phyloP scores from a whole-genome alignment of 2,329 filamentous ascomycete species.

The Cyclaneusma minus region DNA sequence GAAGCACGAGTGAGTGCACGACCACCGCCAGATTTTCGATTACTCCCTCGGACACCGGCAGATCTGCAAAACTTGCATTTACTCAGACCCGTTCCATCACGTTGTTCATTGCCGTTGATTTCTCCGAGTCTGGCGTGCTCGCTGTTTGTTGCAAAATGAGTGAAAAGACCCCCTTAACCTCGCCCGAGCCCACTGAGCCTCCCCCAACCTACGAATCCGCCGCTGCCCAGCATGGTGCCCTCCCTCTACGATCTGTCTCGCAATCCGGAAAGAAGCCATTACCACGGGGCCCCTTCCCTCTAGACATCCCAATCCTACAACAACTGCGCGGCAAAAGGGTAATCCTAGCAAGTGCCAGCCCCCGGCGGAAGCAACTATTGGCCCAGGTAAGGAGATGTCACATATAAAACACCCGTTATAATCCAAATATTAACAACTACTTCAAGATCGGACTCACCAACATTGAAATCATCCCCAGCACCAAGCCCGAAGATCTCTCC shows the following conservation, averaged over 20 bases:
- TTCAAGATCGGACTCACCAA: slow-evolving; percentile 61
- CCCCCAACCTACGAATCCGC: slow-evolving; percentile 14
- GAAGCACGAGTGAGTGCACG: too few relatives aligned
- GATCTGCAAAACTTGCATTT: too few relatives aligned
- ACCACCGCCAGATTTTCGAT: too few relatives aligned
- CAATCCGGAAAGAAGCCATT: slow-evolving; percentile 4
- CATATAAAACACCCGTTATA: slow-evolving; percentile 1
- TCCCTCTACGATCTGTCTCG: slow-evolving; percentile 5
- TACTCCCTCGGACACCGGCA: too few relatives aligned
- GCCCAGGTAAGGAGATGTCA: slow-evolving; percentile 35
- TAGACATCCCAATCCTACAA: slow-evolving; percentile 67
- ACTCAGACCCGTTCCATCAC: too few relatives aligned
- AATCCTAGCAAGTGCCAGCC: slow-evolving; percentile 82
- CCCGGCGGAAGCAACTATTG: slow-evolving; percentile 68
- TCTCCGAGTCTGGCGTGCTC: too few relatives aligned
- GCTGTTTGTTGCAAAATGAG: slow-evolving; percentile 5
- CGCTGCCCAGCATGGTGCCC: slow-evolving; percentile 10
- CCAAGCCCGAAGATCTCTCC: slow-evolving; percentile 69
- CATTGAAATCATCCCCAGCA: slow-evolving; percentile 73
- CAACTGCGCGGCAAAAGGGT: slow-evolving; percentile 65
- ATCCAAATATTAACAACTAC: slow-evolving; percentile 1
- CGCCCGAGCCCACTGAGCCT: slow-evolving; percentile 7
- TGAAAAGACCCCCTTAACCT: slow-evolving; percentile 8
- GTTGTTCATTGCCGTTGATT: too few relatives aligned
- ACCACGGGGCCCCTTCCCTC: slow-evolving; percentile 40